phyloP scores from a whole-genome alignment of 345 rosid genomes.

The Citrus mangshanensis region DNA sequence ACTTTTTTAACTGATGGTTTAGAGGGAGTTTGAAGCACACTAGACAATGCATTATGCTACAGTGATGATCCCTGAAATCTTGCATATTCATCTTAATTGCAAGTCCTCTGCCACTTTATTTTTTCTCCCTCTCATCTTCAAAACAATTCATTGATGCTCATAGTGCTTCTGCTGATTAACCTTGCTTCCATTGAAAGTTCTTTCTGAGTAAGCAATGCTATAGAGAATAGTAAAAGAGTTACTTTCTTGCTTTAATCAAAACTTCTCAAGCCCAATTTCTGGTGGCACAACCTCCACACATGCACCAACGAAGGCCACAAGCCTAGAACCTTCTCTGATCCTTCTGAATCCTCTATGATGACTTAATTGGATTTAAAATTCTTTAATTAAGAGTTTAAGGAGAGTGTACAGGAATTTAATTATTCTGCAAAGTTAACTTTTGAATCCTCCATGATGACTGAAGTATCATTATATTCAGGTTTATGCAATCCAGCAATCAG shows the following conservation, averaged over 20 bases:
- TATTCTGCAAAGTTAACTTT: neutral
- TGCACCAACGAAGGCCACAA: no score
- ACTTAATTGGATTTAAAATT: neutral
- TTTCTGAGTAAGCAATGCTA: neutral
- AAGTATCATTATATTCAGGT: slow-evolving; percentile 36
- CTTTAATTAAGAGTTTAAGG: neutral
- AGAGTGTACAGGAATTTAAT: neutral
- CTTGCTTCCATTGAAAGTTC: neutral
- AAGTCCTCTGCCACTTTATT: neutral
- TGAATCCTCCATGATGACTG: neutral
- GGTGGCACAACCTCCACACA: neutral
- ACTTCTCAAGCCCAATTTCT: neutral
- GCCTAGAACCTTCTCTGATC: no score
- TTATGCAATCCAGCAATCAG: slow-evolving; percentile 62
- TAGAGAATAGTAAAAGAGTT: neutral
- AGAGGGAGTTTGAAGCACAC: neutral
- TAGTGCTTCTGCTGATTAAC: neutral
- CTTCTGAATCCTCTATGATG: no score
- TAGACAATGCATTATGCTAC: neutral
- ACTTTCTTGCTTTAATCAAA: neutral
- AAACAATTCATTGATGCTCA: neutral
- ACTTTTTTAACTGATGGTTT: neutral
- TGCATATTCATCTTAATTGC: neutral
- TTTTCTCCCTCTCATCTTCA: neutral
- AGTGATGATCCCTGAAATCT: neutral